These are phyloP conservation scores for Earliella scabrosa DNA, from an alignment of 1,284 basidiomycete species.

Conservation along the genomic window DNA sequence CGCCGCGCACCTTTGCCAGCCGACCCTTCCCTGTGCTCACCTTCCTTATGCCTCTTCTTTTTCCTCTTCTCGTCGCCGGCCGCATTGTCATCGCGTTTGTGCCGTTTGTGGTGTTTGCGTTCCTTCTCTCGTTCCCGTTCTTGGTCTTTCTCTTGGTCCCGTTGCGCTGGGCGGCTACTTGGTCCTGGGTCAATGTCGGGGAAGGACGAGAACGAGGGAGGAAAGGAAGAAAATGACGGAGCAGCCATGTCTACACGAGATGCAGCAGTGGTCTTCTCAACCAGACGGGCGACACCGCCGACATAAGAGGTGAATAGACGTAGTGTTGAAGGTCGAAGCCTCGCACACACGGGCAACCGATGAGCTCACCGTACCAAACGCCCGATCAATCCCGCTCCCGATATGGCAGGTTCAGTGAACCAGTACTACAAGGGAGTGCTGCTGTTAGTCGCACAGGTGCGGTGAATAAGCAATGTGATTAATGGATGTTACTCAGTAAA, in stretches of 20 bases:
- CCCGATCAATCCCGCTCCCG: too few relatives aligned
- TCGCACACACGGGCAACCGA: too few relatives aligned
- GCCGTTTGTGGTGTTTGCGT: constrained; percentile 26
- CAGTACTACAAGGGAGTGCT: too few relatives aligned
- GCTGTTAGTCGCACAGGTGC: too few relatives aligned
- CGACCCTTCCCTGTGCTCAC: constrained; percentile 22
- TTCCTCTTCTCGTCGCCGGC: constrained; percentile 11
- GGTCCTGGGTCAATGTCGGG: constrained; percentile 53
- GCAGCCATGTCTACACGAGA: constrained; percentile 42
- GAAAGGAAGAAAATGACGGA: constrained; percentile 61
- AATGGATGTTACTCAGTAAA: too few relatives aligned
- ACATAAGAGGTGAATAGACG: too few relatives aligned
- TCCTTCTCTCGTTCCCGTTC: constrained; percentile 31
- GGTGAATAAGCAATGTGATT: too few relatives aligned
- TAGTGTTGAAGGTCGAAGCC: too few relatives aligned
- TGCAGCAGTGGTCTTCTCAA: neutral
- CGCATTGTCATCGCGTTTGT: constrained; percentile 12
- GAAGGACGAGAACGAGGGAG: constrained; percentile 64
- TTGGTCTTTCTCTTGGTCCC: constrained; percentile 26
- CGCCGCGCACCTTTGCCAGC: constrained; percentile 10
- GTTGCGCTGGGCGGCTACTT: constrained; percentile 28
- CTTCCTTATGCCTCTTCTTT: constrained; percentile 16
- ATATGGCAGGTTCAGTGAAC: too few relatives aligned
- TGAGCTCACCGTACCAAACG: too few relatives aligned
- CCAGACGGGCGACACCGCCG: too few relatives aligned